Percentiles rank a stretch among this genome's conserved stretches.
Evolutionary conservation across 1,284 basidiomycete species (phyloP).

Genomic region (Erythrobasidium hasegawianum): DNA sequence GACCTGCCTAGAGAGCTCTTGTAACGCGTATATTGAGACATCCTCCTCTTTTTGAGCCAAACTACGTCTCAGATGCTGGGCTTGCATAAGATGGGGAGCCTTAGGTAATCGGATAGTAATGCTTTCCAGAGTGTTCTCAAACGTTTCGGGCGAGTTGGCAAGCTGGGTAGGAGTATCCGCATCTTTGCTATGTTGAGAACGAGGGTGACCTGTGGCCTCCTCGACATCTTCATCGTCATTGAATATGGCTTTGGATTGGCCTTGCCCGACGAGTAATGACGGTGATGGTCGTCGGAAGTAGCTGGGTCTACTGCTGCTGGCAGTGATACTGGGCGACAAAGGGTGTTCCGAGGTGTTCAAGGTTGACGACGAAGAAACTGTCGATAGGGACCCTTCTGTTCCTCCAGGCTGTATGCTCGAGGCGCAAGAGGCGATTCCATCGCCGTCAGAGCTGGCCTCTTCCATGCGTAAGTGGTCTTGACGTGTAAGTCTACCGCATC

Average conservation of each 20-base stretch:
- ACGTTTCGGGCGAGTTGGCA: not conserved
- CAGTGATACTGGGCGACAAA: conserved; percentile 17
- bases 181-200: not conserved
- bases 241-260: conserved; percentile 15
- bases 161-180: not conserved
- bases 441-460: not conserved
- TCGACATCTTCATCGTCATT: conserved; percentile 10
- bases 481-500: no score
- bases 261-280: conserved; percentile 5
- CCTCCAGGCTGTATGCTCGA: not conserved
- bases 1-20: conserved; percentile 21
- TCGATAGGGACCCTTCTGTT: no score
- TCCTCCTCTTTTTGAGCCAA: no score
- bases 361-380: no score
- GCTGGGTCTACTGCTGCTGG: conserved; percentile 7
- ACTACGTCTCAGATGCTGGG: not conserved
- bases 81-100: conserved; percentile 10
- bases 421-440: conserved; percentile 2
- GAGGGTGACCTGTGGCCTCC: not conserved
- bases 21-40: not conserved
- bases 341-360: conserved; percentile 9
- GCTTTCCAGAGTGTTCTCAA: not conserved
- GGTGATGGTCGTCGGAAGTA: conserved; percentile 19
- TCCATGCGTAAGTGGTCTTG: no score
- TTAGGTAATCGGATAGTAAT: conserved; percentile 3